A percentile compares a stretch with the other conserved stretches of the same genome.
phyloP scores from a whole-genome alignment of 1,284 basidiomycete species.

The Cutaneotrichosporon dermatis region DNA sequence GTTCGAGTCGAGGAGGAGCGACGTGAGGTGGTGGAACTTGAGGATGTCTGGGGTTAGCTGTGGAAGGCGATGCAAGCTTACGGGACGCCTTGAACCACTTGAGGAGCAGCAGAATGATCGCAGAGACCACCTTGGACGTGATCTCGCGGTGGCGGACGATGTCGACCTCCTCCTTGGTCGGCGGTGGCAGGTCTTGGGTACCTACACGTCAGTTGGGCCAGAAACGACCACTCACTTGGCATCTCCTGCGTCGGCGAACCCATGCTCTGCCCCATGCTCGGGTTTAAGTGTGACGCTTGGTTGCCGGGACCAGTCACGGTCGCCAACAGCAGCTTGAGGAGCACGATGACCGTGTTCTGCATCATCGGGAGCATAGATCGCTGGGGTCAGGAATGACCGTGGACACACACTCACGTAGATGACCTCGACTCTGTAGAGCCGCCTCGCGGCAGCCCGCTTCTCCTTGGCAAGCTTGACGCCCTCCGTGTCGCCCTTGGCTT shows the following conservation, averaged over 20 bases:
- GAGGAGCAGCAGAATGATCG: slow-evolving; percentile 80
- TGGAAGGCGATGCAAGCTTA: slow-evolving; percentile 47
- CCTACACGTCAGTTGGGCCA: slow-evolving; percentile 28
- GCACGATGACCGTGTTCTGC: slow-evolving; percentile 80
- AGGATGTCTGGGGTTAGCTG: slow-evolving; percentile 67
- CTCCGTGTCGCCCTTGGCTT: slow-evolving; percentile 49
- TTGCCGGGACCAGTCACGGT: slow-evolving; percentile 74
- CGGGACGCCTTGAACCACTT: slow-evolving; percentile 99
- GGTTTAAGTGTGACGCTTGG: slow-evolving; percentile 35
- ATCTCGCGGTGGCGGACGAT: slow-evolving; percentile 95
- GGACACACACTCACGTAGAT: slow-evolving; percentile 67
- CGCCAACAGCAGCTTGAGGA: slow-evolving; percentile 80
- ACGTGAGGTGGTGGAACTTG: slow-evolving; percentile 97
- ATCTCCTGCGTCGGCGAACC: slow-evolving; percentile 44
- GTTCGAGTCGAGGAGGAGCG: slow-evolving; percentile 91
- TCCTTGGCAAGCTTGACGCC: slow-evolving; percentile 65
- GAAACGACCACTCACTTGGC: slow-evolving; percentile 56
- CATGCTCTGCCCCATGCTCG: slow-evolving; percentile 51
- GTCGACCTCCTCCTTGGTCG: slow-evolving; percentile 89
- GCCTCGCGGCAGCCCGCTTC: slow-evolving; percentile 69
- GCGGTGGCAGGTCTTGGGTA: slow-evolving; percentile 57
- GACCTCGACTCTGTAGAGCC: slow-evolving; percentile 78
- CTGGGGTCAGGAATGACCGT: slow-evolving; percentile 20
- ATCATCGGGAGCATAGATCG: slow-evolving; percentile 70
- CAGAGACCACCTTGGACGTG: slow-evolving; percentile 93